Percentiles rank a stretch among this genome's conserved stretches.
Evolutionary conservation across 2,329 filamentous ascomycete species (phyloP).

Genomic region (Plenodomus tracheiphilus): DNA sequence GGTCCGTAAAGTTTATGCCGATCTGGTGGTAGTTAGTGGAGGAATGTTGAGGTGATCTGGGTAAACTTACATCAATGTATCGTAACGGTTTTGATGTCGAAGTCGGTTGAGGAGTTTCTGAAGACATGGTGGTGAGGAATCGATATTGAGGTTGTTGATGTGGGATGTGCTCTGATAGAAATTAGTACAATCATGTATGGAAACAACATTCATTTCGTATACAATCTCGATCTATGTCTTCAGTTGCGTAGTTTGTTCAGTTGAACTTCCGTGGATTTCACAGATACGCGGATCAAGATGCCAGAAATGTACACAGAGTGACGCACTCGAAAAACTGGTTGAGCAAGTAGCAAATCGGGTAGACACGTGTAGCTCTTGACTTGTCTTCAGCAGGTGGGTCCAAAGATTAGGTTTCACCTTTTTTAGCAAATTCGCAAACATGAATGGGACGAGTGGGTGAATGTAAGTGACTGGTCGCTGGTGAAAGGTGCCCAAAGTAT

Average conservation of each 20-base stretch:
- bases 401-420: neutral
- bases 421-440: constrained; percentile 11
- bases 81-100: constrained; percentile 1
- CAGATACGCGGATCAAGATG: neutral
- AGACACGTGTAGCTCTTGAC: neutral
- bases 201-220: no score
- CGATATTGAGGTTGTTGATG: neutral
- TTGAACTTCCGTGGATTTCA: neutral
- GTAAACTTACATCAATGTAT: constrained; percentile 49
- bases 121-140: constrained; percentile 3
- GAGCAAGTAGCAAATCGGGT: neutral
- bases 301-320: neutral
- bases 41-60: constrained; percentile 20
- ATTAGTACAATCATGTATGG: no score
- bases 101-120: neutral
- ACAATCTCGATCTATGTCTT: no score
- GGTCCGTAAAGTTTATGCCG: constrained; percentile 94
- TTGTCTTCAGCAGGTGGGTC: neutral
- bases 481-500: constrained; percentile 6
- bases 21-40: constrained; percentile 55
- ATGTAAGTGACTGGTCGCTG: neutral
- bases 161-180: neutral
- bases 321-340: constrained; percentile 16
- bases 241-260: no score
- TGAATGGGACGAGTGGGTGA: constrained; percentile 9